Evolutionary conservation across 345 rosid genomes (phyloP).

Genomic region (Brassica carinata): DNA sequence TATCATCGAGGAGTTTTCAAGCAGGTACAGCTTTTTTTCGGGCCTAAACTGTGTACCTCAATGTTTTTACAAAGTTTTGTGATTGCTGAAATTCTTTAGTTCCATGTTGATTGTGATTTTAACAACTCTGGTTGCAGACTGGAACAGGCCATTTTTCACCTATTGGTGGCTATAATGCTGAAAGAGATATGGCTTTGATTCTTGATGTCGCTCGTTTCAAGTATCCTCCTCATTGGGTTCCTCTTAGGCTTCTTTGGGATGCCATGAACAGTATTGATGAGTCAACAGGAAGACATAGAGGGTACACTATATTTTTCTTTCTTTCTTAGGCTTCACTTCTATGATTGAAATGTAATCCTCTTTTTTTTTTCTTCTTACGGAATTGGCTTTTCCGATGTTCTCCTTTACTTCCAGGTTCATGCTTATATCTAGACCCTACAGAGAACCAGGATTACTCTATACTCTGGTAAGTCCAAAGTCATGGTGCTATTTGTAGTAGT

Average conservation of each 20-base stretch:
- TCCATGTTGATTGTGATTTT: conserved; percentile 10
- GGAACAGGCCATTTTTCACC: conserved; percentile 97
- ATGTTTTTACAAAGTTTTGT: no score
- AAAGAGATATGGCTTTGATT: conserved; percentile 90
- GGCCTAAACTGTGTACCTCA: background rate
- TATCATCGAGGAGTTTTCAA: conserved; percentile 70
- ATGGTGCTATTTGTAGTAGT: no score
- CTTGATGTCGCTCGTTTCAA: conserved; percentile 96
- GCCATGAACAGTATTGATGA: conserved; percentile 75
- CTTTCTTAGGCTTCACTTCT: background rate
- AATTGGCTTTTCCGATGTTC: conserved; percentile 15
- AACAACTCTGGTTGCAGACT: conserved; percentile 54
- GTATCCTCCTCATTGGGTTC: conserved; percentile 99
- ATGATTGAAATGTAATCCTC: background rate
- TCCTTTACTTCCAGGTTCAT: conserved; percentile 62
- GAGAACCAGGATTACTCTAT: conserved; percentile 82
- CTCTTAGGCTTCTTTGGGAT: conserved; percentile 89
- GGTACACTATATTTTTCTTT: conserved; percentile 49
- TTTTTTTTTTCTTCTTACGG: background rate
- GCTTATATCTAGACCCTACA: conserved; percentile 77
- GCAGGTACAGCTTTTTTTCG: conserved; percentile 53
- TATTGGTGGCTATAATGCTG: conserved; percentile 91
- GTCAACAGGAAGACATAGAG: conserved; percentile 74
- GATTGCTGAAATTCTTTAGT: background rate
- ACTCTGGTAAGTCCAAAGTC: conserved; percentile 60